Base-by-base conservation (phyloP, 2,329 filamentous ascomycete genomes). In the Phyllosticta capitalensis region DNA sequence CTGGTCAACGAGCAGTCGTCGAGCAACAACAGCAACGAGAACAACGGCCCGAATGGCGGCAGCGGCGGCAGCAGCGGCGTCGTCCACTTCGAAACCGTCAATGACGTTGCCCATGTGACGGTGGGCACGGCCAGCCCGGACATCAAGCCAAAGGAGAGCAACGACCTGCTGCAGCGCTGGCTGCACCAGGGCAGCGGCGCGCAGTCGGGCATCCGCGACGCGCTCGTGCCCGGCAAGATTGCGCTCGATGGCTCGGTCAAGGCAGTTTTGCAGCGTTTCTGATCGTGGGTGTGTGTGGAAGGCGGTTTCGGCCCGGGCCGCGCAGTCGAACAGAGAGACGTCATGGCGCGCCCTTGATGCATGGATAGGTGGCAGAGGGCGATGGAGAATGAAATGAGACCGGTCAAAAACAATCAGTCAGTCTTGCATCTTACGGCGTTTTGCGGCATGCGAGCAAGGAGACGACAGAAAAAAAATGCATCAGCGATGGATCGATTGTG, bases 61-160 rank as follows among this genome's bases (percentile, higher is more conserved):
- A 38, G 64, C 64, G 3, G 65, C 33, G 0, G 67, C 67, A 0
- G 64, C 59, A 0, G 65, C 65, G 6, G 75, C 83, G 5, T 83
- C 21, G 84, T 60, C 57, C 56, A 75, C 5, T 79, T 76, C 58
- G 78, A 84, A 59, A 92, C 86, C 62, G 81, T 83, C 51, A 99
- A 99, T 69, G 74, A 79, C 14, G 80, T 95, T 30, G 85, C 92
- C 10, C 94, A 99, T 71, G 83, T 99, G 61, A 99, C 94, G 0
- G 80, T 97, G 7, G 94, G 94, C 20, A 99, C 94, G 0, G 83
- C 85, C 9, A 82, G 85, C 64, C 74, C 79, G 53, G 73, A 79
- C 7, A 83, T 97, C 67, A 97, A 96, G 76, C 92, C 94, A 0
- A 92, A 89, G 74, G 92, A 99, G 78, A 95, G 92, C 75, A 99